Percentiles rank a stretch among this genome's conserved stretches.
phyloP scores from a whole-genome alignment of 768 basidiomycete species.

The Pleurotus salmoneostramineus region DNA sequence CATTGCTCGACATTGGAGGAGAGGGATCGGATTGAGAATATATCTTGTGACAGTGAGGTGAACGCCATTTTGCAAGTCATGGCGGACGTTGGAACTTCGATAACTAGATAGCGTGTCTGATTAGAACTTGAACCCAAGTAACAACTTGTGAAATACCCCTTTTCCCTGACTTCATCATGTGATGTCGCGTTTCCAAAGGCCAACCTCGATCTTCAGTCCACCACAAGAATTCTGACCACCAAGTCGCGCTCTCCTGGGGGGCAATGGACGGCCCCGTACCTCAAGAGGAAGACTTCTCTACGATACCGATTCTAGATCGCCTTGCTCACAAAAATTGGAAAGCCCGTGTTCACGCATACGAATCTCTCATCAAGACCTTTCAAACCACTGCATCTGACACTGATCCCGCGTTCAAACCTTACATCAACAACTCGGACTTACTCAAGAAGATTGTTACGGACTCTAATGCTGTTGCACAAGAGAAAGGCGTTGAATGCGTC shows the following conservation, averaged over 20 bases:
- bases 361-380: conserved; percentile 82
- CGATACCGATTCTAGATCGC: conserved; percentile 72
- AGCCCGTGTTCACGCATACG: conserved; percentile 92
- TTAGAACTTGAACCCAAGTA: background rate
- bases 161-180: conserved; percentile 6
- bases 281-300: conserved; percentile 89
- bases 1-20: conserved; percentile 42
- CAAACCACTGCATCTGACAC: conserved; percentile 86
- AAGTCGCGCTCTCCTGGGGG: background rate
- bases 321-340: conserved; percentile 99
- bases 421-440: conserved; percentile 69
- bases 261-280: conserved; percentile 89
- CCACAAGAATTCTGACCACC: background rate
- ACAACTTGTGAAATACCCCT: background rate
- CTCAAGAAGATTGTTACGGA: conserved; percentile 89
- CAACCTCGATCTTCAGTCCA: too few species aligned
- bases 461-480: conserved; percentile 95
- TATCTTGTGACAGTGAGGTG: conserved; percentile 48
- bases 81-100: conserved; percentile 50
- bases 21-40: conserved; percentile 35
- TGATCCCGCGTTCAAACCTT: conserved; percentile 92
- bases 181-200: conserved; percentile 6
- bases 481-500: conserved; percentile 92
- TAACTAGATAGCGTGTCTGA: conserved; percentile 32
- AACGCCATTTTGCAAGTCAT: conserved; percentile 56